Conservation (phyloP, 2,329 filamentous ascomycete species). For the Fusarium graminum region DNA sequence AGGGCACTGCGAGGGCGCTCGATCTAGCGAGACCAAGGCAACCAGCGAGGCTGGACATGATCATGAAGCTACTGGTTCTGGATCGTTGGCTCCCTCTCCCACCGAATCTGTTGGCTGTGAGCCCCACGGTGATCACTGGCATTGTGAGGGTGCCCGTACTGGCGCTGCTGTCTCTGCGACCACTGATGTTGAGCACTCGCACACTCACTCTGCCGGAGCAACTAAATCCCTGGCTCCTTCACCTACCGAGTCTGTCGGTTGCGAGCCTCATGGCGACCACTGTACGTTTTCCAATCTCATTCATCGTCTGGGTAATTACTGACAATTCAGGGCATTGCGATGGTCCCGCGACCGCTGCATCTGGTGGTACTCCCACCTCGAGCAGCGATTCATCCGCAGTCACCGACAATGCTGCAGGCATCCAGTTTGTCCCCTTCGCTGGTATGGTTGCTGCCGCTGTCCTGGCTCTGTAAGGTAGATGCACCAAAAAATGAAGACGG, state of each 20-base stretch:
- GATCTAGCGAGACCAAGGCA: constrained; percentile 15
- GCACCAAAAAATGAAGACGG: background rate
- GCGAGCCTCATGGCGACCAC: constrained; percentile 46
- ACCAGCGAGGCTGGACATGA: constrained; percentile 18
- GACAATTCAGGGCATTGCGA: constrained; percentile 43
- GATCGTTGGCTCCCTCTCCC: constrained; percentile 32
- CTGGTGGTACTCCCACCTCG: constrained; percentile 19
- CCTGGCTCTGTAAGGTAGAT: constrained; percentile 38
- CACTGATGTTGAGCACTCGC: constrained; percentile 20
- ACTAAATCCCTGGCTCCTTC: constrained; percentile 25
- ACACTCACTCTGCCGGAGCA: constrained; percentile 31
- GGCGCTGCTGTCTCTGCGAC: constrained; percentile 26
- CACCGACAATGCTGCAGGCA: constrained; percentile 33
- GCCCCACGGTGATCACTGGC: constrained; percentile 45
- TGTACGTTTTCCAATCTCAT: constrained; percentile 1
- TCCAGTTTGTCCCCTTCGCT: constrained; percentile 40
- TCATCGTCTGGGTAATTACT: background rate
- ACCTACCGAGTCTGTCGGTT: constrained; percentile 46
- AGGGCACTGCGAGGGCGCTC: constrained; percentile 44
- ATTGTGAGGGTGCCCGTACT: constrained; percentile 44
- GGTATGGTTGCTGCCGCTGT: constrained; percentile 44
- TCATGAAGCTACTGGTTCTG: constrained; percentile 7
- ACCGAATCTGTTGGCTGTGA: constrained; percentile 45
- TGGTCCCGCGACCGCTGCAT: constrained; percentile 26
- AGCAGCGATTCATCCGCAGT: constrained; percentile 24